Base-by-base conservation (phyloP, 768 basidiomycete species). In the Tulasnella sp. region DNA sequence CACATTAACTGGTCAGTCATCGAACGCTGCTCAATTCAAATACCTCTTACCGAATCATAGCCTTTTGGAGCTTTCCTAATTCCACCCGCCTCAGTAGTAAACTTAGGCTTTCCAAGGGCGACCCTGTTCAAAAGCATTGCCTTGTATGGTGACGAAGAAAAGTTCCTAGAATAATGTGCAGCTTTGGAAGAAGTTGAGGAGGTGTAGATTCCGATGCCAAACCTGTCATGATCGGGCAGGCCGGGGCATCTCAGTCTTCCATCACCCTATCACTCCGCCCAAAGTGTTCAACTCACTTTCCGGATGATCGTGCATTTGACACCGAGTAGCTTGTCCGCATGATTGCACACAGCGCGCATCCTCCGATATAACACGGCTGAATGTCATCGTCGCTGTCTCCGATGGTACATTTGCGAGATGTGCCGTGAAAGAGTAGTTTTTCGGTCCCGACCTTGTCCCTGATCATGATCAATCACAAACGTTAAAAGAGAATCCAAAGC, bases 71-170 rank as follows among this genome's bases (percentile, higher is more conserved):
- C 42, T 31, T 7, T 48, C 48, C 75, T 9, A 40, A 40, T 31
- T 22, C 12, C 46, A 48, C 46, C 75, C 6, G 42, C 42, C 28
- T 44, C 22, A 14, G 5, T 42, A 14, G 75, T 76, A 41, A 31
- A 76, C 41, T 48, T 16, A 20, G 48, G 24, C 42, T 31, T 76
- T 37, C 76, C 76, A 28, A 76, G 48, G 8, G 76, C 76, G 1
- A 76, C 76, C 76, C 40, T 76, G 48, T 58, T 50, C 22, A 76
- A 48, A 0, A 76, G 20, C 76, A 76, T 76, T 31, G 76, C 76
- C 22, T 76, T 76, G 46, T 28, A 50, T 1, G 46, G 9, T 7
- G 76, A 76, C 34, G 46, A 28, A 22, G 37, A 5, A 37, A 40
- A 28, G 28, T 76, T 76, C 9, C 46, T 5, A 9, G 16, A 50